Percentiles rank a stretch among this genome's conserved stretches.
Evolutionary conservation across 768 basidiomycete species (phyloP).

Genomic region (Phallus indusiatus): DNA sequence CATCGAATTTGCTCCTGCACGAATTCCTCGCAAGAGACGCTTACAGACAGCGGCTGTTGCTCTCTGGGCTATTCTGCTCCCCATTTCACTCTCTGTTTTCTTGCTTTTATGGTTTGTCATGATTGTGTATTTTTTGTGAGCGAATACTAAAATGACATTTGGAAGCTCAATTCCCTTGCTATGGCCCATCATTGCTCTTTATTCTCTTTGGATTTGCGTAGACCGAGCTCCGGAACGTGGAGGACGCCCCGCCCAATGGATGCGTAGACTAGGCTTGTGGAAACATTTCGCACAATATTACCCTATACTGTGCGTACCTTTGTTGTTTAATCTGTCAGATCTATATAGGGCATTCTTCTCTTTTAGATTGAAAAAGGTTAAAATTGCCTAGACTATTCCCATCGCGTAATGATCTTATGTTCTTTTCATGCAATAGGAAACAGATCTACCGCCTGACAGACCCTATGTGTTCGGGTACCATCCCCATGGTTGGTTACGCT

Average conservation of each 20-base stretch:
- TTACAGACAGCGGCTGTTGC: constrained; percentile 88
- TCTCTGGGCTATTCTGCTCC: constrained; percentile 75
- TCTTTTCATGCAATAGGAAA: constrained; percentile 44
- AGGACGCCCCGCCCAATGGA: constrained; percentile 64
- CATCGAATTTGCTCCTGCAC: constrained; percentile 67
- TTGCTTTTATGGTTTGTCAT: constrained; percentile 61
- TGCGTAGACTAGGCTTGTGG: constrained; percentile 66
- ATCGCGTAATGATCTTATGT: not conserved
- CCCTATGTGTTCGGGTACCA: constrained; percentile 98
- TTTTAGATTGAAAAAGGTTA: constrained; percentile 33
- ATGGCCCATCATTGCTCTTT: constrained; percentile 77
- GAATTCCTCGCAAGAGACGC: constrained; percentile 76
- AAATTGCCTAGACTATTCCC: constrained; percentile 6
- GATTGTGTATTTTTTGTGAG: constrained; percentile 20
- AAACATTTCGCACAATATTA: constrained; percentile 89
- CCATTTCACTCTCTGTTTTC: constrained; percentile 56
- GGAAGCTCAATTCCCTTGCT: constrained; percentile 79
- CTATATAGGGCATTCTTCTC: not conserved
- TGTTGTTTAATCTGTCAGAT: no score
- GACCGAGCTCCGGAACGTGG: constrained; percentile 72
- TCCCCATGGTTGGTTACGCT: constrained; percentile 66
- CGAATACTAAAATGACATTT: not conserved
- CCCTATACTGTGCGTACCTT: constrained; percentile 66
- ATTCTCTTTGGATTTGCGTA: constrained; percentile 68
- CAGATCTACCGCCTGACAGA: constrained; percentile 81